Conservation (phyloP, 2,329 filamentous ascomycete genomes). For the Cyphellophora attinorum region DNA sequence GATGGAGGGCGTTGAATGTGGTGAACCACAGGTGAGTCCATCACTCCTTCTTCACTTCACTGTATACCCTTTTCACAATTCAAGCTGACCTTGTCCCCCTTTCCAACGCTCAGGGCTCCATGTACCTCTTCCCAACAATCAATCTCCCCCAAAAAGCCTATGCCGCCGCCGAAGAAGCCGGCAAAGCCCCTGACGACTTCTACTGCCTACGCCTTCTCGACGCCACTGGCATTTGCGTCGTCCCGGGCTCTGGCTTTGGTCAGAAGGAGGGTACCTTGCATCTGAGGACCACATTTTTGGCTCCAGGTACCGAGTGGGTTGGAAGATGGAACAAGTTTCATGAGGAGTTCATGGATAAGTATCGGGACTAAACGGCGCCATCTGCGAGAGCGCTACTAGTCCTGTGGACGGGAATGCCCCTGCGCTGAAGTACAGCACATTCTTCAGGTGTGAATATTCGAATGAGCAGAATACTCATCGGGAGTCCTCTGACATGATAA, state of each 20-base stretch:
- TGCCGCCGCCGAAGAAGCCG: slow-evolving; percentile 64
- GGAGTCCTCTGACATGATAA: too few relatives aligned
- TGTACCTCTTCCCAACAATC: slow-evolving; percentile 99
- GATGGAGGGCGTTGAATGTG: slow-evolving; percentile 95
- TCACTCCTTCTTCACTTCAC: background rate
- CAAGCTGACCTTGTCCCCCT: slow-evolving; percentile 5
- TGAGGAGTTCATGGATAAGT: slow-evolving; percentile 81
- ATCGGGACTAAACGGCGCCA: slow-evolving; percentile 25
- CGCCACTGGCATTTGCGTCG: slow-evolving; percentile 87
- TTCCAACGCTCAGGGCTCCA: slow-evolving; percentile 58
- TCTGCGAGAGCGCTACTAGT: too few relatives aligned
- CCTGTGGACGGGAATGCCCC: too few relatives aligned
- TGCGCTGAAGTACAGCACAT: too few relatives aligned
- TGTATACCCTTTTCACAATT: background rate
- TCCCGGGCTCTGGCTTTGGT: slow-evolving; percentile 86
- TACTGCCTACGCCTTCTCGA: slow-evolving; percentile 88
- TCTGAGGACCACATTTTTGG: slow-evolving; percentile 94
- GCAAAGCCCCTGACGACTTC: slow-evolving; percentile 76
- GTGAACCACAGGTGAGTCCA: slow-evolving; percentile 56
- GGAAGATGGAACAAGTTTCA: slow-evolving; percentile 83
- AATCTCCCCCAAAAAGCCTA: slow-evolving; percentile 65
- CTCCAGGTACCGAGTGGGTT: slow-evolving; percentile 92
- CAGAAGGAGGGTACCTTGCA: slow-evolving; percentile 86
- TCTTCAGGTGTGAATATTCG: too few relatives aligned
- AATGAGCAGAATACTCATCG: too few relatives aligned